Evolutionary conservation across 1,139 yeast genomes (phyloP).

Genomic region (Blastobotrys serpentis): DNA sequence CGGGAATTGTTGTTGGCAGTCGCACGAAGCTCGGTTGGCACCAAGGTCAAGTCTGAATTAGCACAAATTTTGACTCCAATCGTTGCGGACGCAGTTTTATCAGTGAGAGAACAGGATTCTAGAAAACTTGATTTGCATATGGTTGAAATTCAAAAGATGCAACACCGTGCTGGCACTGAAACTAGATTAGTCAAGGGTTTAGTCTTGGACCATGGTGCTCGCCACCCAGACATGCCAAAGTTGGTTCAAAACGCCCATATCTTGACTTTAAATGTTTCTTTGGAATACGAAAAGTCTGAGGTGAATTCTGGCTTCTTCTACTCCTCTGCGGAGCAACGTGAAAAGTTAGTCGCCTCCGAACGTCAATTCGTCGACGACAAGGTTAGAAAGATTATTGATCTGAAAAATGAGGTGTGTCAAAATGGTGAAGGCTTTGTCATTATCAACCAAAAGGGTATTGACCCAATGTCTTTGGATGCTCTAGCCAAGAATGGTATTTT

Average conservation of each 20-base stretch:
- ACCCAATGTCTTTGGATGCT: conserved; percentile 95
- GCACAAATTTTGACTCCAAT: conserved; percentile 85
- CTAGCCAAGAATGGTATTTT: conserved; percentile 90
- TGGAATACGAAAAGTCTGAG: conserved; percentile 97
- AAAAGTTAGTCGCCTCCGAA: conserved; percentile 90
- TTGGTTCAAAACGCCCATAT: conserved; percentile 79
- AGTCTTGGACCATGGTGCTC: conserved; percentile 96
- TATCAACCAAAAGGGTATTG: conserved; percentile 97
- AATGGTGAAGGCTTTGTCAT: conserved; percentile 82
- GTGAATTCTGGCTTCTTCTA: conserved; percentile 96
- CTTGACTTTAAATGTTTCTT: conserved; percentile 84
- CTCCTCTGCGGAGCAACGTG: conserved; percentile 94
- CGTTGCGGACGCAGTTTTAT: conserved; percentile 92
- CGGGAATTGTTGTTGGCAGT: conserved; percentile 88
- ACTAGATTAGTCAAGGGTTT: conserved; percentile 84
- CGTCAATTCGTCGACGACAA: conserved; percentile 94
- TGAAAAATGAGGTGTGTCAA: conserved; percentile 88
- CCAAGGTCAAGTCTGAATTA: conserved; percentile 76
- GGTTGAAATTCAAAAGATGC: conserved; percentile 99
- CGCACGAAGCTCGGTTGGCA: conserved; percentile 82
- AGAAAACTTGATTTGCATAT: conserved; percentile 81
- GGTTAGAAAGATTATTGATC: conserved; percentile 83
- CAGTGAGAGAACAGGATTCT: conserved; percentile 56
- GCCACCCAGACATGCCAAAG: conserved; percentile 99
- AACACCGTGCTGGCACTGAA: conserved; percentile 81